A percentile compares a stretch with the other conserved stretches of the same genome.
These are phyloP conservation scores for Teratosphaeria gauchensis DNA, from an alignment of 2,329 filamentous ascomycete genomes.

Conservation along the genomic window DNA sequence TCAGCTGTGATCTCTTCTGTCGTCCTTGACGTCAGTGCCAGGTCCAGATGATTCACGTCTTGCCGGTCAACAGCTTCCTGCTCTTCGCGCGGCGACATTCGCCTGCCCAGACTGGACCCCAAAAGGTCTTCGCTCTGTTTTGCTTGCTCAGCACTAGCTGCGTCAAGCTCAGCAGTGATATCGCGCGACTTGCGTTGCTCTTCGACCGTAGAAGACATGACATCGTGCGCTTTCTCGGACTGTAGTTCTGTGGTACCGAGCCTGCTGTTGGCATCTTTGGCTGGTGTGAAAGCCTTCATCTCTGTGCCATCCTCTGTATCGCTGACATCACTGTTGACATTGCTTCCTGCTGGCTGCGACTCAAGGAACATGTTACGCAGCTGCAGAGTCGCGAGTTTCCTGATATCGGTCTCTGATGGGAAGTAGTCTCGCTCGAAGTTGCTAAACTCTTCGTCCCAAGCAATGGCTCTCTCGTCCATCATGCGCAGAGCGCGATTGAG, in stretches of 20 bases:
- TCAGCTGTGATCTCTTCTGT: constrained; percentile 11
- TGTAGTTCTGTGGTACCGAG: constrained; percentile 37
- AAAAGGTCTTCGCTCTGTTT: constrained; percentile 2
- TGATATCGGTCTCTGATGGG: constrained; percentile 89
- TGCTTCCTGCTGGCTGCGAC: constrained; percentile 51
- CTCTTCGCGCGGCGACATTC: constrained; percentile 21
- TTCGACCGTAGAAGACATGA: constrained; percentile 56
- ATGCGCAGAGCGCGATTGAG: constrained; percentile 80
- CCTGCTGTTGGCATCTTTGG: constrained; percentile 28
- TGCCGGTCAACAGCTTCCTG: constrained; percentile 35
- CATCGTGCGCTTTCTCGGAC: constrained; percentile 53
- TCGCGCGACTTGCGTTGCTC: constrained; percentile 38
- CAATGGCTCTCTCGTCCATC: constrained; percentile 84
- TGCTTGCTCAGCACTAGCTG: constrained; percentile 8
- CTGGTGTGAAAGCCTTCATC: constrained; percentile 19
- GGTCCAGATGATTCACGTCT: constrained; percentile 52
- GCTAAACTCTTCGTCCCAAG: constrained; percentile 84
- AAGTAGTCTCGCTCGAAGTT: constrained; percentile 92
- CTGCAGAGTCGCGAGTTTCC: constrained; percentile 81
- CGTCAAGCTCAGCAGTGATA: constrained; percentile 8
- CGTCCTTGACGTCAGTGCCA: constrained; percentile 39
- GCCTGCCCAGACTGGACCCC: constrained; percentile 11
- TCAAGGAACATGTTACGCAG: constrained; percentile 92
- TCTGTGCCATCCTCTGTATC: constrained; percentile 57
- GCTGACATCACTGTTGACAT: constrained; percentile 20